phyloP scores from a whole-genome alignment of 1,284 basidiomycete genomes.

The Taiwanofungus camphoratus region DNA sequence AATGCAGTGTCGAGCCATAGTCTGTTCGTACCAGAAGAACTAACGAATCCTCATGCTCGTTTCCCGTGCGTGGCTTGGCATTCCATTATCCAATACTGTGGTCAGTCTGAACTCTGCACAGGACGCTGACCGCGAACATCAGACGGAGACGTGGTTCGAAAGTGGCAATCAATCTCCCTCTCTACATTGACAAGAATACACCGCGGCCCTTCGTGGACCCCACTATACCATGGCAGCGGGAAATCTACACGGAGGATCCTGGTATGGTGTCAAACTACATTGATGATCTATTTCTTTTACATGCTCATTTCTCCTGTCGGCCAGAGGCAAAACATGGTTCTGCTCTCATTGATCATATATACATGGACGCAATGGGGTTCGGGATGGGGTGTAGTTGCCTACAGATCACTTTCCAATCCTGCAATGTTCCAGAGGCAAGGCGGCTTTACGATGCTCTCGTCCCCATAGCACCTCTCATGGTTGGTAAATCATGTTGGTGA shows the following conservation, averaged over 20 bases:
- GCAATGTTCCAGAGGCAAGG: slow-evolving; percentile 87
- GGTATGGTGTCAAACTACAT: slow-evolving; percentile 37
- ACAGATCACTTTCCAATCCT: slow-evolving; percentile 97
- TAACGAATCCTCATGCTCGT: slow-evolving; percentile 95
- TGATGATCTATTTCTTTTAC: background rate
- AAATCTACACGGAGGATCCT: slow-evolving; percentile 74
- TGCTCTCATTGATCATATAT: slow-evolving; percentile 88
- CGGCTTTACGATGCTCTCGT: slow-evolving; percentile 93
- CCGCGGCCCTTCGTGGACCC: slow-evolving; percentile 88
- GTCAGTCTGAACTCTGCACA: slow-evolving; percentile 29
- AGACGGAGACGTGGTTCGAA: slow-evolving; percentile 86
- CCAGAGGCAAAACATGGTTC: slow-evolving; percentile 85
- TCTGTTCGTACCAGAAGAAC: slow-evolving; percentile 91
- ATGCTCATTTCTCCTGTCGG: slow-evolving; percentile 3
- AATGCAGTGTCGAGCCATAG: slow-evolving; percentile 82
- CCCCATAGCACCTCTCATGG: slow-evolving; percentile 92
- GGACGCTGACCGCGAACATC: slow-evolving; percentile 95
- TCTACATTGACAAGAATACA: slow-evolving; percentile 87
- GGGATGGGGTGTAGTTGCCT: slow-evolving; percentile 99
- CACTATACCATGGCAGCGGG: slow-evolving; percentile 81
- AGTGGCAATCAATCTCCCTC: slow-evolving; percentile 92
- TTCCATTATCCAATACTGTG: background rate
- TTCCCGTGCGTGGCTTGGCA: slow-evolving; percentile 73
- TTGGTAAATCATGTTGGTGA: slow-evolving; percentile 30
- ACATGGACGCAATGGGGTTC: slow-evolving; percentile 99